phyloP scores from a whole-genome alignment of 192 early-diverging fungal species.

The Mortierella claussenii region DNA sequence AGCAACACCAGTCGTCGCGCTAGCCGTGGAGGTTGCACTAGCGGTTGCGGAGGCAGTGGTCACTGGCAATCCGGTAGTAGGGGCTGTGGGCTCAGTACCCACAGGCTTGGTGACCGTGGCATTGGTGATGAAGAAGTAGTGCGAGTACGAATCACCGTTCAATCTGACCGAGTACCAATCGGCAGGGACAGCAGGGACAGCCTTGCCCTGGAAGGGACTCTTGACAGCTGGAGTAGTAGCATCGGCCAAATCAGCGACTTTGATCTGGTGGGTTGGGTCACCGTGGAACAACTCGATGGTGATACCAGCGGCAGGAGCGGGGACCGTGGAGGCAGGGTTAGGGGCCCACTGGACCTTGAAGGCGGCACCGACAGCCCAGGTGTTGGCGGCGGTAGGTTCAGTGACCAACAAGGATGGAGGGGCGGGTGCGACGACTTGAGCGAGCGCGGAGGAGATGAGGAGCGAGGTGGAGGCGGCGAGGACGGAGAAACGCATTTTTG shows the following conservation, averaged over 20 bases:
- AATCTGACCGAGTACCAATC: constrained; percentile 44
- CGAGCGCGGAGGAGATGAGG: constrained; percentile 29
- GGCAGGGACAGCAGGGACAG: constrained; percentile 7
- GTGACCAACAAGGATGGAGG: constrained; percentile 12
- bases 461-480: constrained; percentile 13
- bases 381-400: constrained; percentile 11
- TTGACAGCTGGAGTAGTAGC: no score
- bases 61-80: neutral
- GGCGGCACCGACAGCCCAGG: constrained; percentile 13
- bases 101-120: constrained; percentile 5
- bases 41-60: neutral
- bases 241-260: neutral
- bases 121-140: constrained; percentile 19
- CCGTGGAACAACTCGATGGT: constrained; percentile 23
- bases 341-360: constrained; percentile 20
- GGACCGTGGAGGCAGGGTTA: no score
- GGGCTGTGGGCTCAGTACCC: neutral
- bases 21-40: neutral
- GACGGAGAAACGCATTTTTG: constrained; percentile 41
- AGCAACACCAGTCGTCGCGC: neutral
- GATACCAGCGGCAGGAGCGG: neutral
- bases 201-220: constrained; percentile 13
- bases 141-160: constrained; percentile 22
- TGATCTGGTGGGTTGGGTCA: constrained; percentile 20
- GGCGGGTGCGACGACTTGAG: constrained; percentile 22